Evolutionary conservation across 768 basidiomycete genomes (phyloP), one percentile per base, ranked within the genome.

Genomic region (Panus rudis): DNA sequence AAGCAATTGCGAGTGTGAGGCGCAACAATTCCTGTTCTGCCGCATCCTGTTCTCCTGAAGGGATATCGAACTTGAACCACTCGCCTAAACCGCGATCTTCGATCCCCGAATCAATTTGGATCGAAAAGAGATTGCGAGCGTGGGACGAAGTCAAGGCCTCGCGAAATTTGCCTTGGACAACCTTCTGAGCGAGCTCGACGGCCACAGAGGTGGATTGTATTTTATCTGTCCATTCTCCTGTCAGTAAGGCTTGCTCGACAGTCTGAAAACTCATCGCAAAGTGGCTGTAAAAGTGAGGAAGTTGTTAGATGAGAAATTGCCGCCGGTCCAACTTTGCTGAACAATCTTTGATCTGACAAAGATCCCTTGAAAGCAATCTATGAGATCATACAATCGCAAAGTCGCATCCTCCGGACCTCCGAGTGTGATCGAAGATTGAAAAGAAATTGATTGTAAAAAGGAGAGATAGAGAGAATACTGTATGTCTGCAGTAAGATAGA

Each of bases 1-100:
- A 84, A 5, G 91, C 81, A 8, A 94, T 71, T 0, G 79, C 90
- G 8, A 91, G 50, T 10, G 76, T 61, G 28, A 98, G 67, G 23
- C 72, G 73, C 27, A 71, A 47, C 17, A 83, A 53, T 58, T 86
- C 85, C 28, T 63, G 63, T 32, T 74, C 72, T 12, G 60, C 53
- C 2, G 63, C 61, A 38, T 68, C 63, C 4, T 56, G 34, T 7
- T 56, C 49, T n/a, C n/a, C n/a, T n/a, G 62, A 46, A 4, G 59
- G 41, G 8, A 54, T 48, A 3, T 56, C 37, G 50, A 69, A 66
- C 13, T 46, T 38, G 43, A 70, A 56, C 50, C 68, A 60, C 41
- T 48, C 48, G 22, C 61, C 56, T 42, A 75, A 67, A 14, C 72
- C 58, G 12, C 67, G 58, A 45, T 69, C 63, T 8, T 69, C 54